Evolutionary conservation across 495 filamentous ascomycete genomes (phyloP), one percentile per base, ranked within the genome.

Genomic region (Diplogelasinospora grovesii): DNA sequence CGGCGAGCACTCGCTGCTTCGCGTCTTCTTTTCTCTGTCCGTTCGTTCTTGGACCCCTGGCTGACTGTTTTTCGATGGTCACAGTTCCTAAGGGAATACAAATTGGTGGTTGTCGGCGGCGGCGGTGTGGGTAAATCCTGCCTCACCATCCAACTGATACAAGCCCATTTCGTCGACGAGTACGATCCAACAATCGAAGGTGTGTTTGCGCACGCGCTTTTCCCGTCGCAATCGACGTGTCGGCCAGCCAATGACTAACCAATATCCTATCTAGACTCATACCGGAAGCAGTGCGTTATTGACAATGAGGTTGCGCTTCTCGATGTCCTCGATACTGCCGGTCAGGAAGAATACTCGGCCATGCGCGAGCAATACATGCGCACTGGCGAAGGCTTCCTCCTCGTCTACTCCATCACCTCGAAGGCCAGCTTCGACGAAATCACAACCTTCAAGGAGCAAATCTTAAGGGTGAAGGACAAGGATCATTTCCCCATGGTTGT

Each of bases 321-420:
- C 59, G 92, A 98, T 62, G 90, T 98, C 39, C 81, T 98, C 53
- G 92, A 98, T 63, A 98, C 92, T 34, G 92, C 92, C 39, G 92
- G 92, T 39, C 92, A 98, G 67, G 92, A 98, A 66, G 92, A 98
- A 68, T 98, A 98, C 70, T 95, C 89, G 25, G 92, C 92, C 37
- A 98, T 98, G 92, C 80, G 92, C 48, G 92, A 98, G 70, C 92
- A 98, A 70, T 98, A 98, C 75, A 98, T 98, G 92, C 84, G 92
- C 53, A 98, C 93, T 24, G 92, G 92, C 57, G 92, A 98, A 69
- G 92, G 92, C 29, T 98, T 98, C 69, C 75, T 98, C 48, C 78
- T 98, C 15, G 88, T 98, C 50, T 98, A 96, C 73, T 96, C 85
- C 37, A 98, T 98, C 69, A 96, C 86, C 10, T 96, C 90, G 57